These are phyloP conservation scores for Kodamaea alishanica DNA, from an alignment of 1,139 yeast genomes.

Conservation along the genomic window DNA sequence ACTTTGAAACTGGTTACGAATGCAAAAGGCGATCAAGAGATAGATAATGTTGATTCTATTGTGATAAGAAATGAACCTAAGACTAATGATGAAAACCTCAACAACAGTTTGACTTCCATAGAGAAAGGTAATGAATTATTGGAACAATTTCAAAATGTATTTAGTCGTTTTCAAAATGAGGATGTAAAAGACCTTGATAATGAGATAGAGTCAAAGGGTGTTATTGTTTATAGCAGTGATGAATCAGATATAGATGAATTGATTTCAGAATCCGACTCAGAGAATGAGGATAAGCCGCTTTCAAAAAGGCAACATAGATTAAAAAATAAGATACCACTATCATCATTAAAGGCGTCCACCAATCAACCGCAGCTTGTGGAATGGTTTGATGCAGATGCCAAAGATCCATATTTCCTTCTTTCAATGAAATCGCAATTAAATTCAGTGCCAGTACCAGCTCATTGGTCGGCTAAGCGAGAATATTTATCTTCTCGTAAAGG, in stretches of 20 bases:
- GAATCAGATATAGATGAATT: constrained; percentile 10
- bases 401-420: constrained; percentile 67
- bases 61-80: not conserved
- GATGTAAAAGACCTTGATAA: constrained; percentile 22
- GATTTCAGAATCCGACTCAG: constrained; percentile 6
- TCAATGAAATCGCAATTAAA: constrained; percentile 65
- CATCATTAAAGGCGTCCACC: constrained; percentile 60
- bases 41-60: constrained; percentile 3
- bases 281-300: constrained; percentile 14
- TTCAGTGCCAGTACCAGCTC: constrained; percentile 72
- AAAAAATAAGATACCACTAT: constrained; percentile 58
- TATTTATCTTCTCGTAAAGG: constrained; percentile 72
- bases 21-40: constrained; percentile 3
- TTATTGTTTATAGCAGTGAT: constrained; percentile 15
- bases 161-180: constrained; percentile 36
- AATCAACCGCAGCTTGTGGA: constrained; percentile 72
- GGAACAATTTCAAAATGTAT: constrained; percentile 39
- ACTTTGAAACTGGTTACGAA: constrained; percentile 12
- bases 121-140: constrained; percentile 28
- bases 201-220: no score
- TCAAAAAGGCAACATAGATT: constrained; percentile 47
- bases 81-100: not conserved
- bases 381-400: constrained; percentile 84
- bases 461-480: constrained; percentile 81
- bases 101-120: not conserved